These are phyloP conservation scores for Cerrena zonata DNA, from an alignment of 1,284 basidiomycete species.

Conservation along the genomic window DNA sequence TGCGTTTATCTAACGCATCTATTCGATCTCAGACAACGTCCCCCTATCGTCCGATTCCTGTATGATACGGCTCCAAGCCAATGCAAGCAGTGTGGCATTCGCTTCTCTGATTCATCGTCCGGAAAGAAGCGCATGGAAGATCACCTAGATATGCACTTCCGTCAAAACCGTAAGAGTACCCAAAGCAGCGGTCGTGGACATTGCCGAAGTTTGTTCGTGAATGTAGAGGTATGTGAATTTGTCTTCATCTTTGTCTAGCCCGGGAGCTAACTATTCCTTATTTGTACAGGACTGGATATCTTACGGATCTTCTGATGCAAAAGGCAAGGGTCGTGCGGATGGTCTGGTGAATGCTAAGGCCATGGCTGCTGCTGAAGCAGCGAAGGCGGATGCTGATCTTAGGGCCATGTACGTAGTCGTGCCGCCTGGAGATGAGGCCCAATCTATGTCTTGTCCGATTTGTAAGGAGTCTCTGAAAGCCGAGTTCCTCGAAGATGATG, in stretches of 20 bases:
- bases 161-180: slow-evolving; percentile 84
- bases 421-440: slow-evolving; percentile 80
- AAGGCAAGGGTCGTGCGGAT: slow-evolving; percentile 61
- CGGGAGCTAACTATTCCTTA: slow-evolving; percentile 16
- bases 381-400: slow-evolving; percentile 69
- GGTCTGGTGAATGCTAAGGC: slow-evolving; percentile 50
- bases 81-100: slow-evolving; percentile 91
- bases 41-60: slow-evolving; percentile 59
- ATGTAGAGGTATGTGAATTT: slow-evolving; percentile 66
- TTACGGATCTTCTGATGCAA: slow-evolving; percentile 51
- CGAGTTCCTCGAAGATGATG: slow-evolving; percentile 93
- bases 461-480: slow-evolving; percentile 93
- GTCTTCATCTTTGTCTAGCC: slow-evolving; percentile 7
- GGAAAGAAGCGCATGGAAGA: slow-evolving; percentile 80
- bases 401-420: slow-evolving; percentile 80
- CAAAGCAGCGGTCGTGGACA: slow-evolving; percentile 83
- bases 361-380: slow-evolving; percentile 59
- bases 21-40: slow-evolving; percentile 46
- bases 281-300: slow-evolving; percentile 75
- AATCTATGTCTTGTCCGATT: slow-evolving; percentile 81
- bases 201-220: slow-evolving; percentile 86
- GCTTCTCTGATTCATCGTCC: slow-evolving; percentile 68
- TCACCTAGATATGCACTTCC: slow-evolving; percentile 97
- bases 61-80: slow-evolving; percentile 73
- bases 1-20: slow-evolving; percentile 10